Evolutionary conservation across 2,329 filamentous ascomycete genomes (phyloP), one percentile per base, ranked within the genome.

Genomic region (Leptosphaerulina australis): DNA sequence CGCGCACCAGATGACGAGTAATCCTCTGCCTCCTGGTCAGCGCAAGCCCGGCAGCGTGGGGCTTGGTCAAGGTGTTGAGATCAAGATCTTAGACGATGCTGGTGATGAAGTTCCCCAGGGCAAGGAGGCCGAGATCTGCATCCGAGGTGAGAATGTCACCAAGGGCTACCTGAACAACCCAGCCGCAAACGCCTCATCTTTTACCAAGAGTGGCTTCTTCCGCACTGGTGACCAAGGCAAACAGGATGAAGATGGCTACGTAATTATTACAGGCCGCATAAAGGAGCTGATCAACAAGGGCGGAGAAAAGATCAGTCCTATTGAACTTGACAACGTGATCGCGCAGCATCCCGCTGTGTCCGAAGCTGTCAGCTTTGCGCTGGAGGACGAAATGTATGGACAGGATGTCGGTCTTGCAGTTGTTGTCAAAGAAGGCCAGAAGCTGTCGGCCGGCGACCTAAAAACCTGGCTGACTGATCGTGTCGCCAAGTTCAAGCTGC

Each of bases 281-380:
- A 96, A 96, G 80, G 91, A 96, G 75, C 79, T 96, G 43, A 95
- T 96, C 79, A 91, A 91, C 76, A 92, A 93, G 75, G 90, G 88
- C 46, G 90, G 90, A 52, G 90, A 95, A 77, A 94, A 94, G 78
- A 94, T 95, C 69, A 89, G 85, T 59, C 90, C 91, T 1, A 92
- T 94, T 46, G 90, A 95, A 75, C 79, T 95, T 25, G 90, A 95
- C 77, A 95, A 95, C 60, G 84, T 88, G 10, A 77, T 95, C 21
- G 81, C 87, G n/a, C 81, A 87, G 49, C 84, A 93, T 68, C 83
- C 87, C 8, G 82, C 84, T 26, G 82, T 94, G 1, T 80, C 82
- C 2, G 90, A 95, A 74, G 90, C 88, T 3, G 90, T 94, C 29
- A 89, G 87, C 73, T 95, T 95, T 68, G 88, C 89, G 4, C 84